Evolutionary conservation across 305 asterid genomes (phyloP), one percentile per base, ranked within the genome.

Genomic region (Rubia peregrina): DNA sequence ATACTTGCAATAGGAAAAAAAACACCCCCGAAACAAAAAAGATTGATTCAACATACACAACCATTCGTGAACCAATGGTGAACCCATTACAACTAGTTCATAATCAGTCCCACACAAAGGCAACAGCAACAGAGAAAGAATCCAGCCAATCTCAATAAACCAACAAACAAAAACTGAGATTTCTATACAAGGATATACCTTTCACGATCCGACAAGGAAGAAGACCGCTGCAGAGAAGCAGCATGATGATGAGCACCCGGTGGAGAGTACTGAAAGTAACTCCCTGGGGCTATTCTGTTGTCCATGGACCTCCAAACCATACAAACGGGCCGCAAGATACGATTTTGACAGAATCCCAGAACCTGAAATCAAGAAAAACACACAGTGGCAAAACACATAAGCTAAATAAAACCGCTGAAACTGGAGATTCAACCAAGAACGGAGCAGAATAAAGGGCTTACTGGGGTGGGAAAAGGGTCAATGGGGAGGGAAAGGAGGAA

Each of bases 231-330:
- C 67, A 86, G 82, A 67, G 90, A 71, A 71, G 76, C 79, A 9
- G 33, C 33, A 22, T 19, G 62, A 21, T 56, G 62, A 69, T 75
- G 86, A 56, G 79, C 72, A 57, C 84, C 80, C 64, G 83, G 71
- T 21, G 91, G 92, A 73, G 92, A 85, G 73, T 81, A 83, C 83
- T 83, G 90, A 70, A 88, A 88, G 86, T 76, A 88, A 81, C 89
- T 86, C 71, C 88, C 88, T 10, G 79, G 76, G 40, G 87, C 85
- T 70, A 85, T 86, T 79, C 85, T 81, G 72, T 75, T 77, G 82
- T 88, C 95, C 95, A 88, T 86, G 74, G 65, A 59, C 79, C 71
- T 74, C 36, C 56, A 56, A 22, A 67, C 61, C 69, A 56, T 41
- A 53, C 26, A 67, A 68, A 44, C 61, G 68, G 10, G 60, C 80